Percentiles rank a stretch among this genome's conserved stretches.
Conservation (phyloP, 2,329 filamentous ascomycete genomes). For the Aureobasidium leucospermi region DNA sequence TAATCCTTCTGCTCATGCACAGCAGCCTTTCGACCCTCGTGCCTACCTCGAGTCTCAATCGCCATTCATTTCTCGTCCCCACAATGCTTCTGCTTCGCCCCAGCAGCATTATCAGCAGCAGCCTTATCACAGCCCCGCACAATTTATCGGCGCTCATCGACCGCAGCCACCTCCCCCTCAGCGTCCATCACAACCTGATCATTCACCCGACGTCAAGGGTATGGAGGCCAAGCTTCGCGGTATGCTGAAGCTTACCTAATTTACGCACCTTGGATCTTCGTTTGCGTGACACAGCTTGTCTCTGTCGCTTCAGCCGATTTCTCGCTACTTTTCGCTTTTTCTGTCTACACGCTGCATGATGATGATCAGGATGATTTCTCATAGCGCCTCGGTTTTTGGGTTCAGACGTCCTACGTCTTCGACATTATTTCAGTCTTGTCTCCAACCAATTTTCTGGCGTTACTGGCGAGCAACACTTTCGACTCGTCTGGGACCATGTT, state of each 20-base stretch:
- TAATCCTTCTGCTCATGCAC: slow-evolving; percentile 16
- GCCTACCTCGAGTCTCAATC: slow-evolving; percentile 26
- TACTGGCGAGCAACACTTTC: not conserved
- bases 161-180: slow-evolving; percentile 11
- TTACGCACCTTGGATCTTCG: not conserved
- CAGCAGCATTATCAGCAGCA: slow-evolving; percentile 15
- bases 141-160: slow-evolving; percentile 2
- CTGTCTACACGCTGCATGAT: not conserved
- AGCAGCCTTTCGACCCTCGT: slow-evolving; percentile 22
- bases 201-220: slow-evolving; percentile 24
- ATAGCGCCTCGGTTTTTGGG: not conserved
- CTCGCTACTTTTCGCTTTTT: not conserved
- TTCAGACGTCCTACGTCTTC: not conserved
- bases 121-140: not conserved
- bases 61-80: slow-evolving; percentile 20
- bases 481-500: not conserved
- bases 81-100: slow-evolving; percentile 20
- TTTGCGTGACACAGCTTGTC: not conserved
- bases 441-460: not conserved
- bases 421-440: not conserved
- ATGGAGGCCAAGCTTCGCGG: slow-evolving; percentile 35
- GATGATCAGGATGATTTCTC: not conserved
- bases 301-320: too few relatives aligned
- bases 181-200: slow-evolving; percentile 5
- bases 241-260: slow-evolving; percentile 28